Evolutionary conservation across 2,329 filamentous ascomycete genomes (phyloP).

Genomic region (Cladophialophora psammophila): DNA sequence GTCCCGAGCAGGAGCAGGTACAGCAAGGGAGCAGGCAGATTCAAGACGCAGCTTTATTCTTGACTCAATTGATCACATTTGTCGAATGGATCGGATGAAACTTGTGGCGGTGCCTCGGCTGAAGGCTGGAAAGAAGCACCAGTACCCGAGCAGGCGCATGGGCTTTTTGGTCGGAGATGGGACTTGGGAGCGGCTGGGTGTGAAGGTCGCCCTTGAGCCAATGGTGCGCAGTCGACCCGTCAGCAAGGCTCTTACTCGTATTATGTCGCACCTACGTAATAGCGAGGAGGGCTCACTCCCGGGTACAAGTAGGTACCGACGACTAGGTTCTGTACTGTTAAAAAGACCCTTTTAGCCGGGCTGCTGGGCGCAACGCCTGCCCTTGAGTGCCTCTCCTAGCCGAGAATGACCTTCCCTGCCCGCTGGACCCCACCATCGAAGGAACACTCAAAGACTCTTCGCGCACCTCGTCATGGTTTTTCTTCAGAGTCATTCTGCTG

Average conservation of each 20-base stretch:
- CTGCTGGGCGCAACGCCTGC: background rate
- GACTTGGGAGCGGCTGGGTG: background rate
- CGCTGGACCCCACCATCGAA: slow-evolving; percentile 22
- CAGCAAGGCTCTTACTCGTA: background rate
- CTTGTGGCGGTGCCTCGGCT: slow-evolving; percentile 35
- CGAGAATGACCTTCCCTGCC: slow-evolving; percentile 17
- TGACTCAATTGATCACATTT: slow-evolving; percentile 26
- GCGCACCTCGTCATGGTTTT: slow-evolving; percentile 13
- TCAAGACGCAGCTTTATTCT: slow-evolving; percentile 20
- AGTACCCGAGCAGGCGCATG: background rate
- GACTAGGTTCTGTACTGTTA: slow-evolving; percentile 4
- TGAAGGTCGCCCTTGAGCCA: background rate
- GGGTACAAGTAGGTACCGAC: slow-evolving; percentile 4
- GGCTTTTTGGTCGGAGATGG: background rate
- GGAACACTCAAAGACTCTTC: slow-evolving; percentile 18
- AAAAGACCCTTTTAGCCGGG: slow-evolving; percentile 1
- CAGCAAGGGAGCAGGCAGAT: slow-evolving; percentile 8
- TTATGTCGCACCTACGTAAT: too few relatives aligned
- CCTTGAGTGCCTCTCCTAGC: slow-evolving; percentile 14
- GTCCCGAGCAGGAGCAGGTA: slow-evolving; percentile 17
- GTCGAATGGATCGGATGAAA: slow-evolving; percentile 16
- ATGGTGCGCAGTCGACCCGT: background rate
- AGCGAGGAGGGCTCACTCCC: background rate
- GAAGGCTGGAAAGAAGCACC: slow-evolving; percentile 11
- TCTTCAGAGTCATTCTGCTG: slow-evolving; percentile 9